Base-by-base conservation (phyloP, 306 rosid genomes). In the Ochetophila trinervis region DNA sequence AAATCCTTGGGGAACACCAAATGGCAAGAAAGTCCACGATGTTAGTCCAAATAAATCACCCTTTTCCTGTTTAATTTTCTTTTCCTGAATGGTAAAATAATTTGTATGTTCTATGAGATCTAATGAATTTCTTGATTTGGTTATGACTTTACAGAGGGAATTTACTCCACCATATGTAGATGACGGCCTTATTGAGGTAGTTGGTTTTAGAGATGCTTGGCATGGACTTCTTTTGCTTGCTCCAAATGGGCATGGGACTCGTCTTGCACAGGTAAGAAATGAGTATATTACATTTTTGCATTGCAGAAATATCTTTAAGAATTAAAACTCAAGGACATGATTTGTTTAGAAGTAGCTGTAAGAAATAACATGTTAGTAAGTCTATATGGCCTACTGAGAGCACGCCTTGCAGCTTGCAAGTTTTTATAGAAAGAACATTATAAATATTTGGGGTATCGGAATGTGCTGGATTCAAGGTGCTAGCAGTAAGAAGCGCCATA, bases 191-290 rank as follows among this genome's bases (percentile, higher is more conserved):
- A 22, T 93, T 70, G 99, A 93, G 80, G 74, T 93, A 22, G 99
- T 93, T 64, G 99, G 99, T 32, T 93, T 93, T 77, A 82, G 90
- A 83, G 72, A 88, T 84, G 99, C 97, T 13, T 93, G 99, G 99
- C 99, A 93, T 64, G 99, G 99, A 51, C 97, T 93, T 65, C 87
- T 86, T 66, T 71, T 87, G 88, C 80, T 79, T 37, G 84, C 97
- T 70, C 98, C 98, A n/a, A 90, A 88, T 0, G 97, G 99, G 47
- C 99, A 93, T 68, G 99, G 99, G 60, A 88, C 95, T 73, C 99
- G 97, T 70, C 99, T 93, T 81, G 96, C 96, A 42, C 99, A 93
- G 96, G 98, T 89, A 65, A 69, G 63, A 62, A 44, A 44, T 45
- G 20, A 27, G 14, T 1, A 32, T 30, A 56, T n/a, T n/a, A n/a